Conservation (phyloP, 495 filamentous ascomycete species). For the Penicillium waksmanii region DNA sequence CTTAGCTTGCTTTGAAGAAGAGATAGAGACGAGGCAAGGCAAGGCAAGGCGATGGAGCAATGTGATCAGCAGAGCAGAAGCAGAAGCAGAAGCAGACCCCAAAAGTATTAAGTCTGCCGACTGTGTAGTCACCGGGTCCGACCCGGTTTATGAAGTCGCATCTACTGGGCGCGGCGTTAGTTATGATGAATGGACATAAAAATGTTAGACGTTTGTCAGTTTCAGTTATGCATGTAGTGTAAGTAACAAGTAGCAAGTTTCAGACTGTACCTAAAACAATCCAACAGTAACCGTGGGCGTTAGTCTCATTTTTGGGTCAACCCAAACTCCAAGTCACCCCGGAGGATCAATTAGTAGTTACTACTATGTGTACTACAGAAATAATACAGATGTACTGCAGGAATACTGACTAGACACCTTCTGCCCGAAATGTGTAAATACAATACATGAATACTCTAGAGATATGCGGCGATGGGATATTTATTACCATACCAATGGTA, state of each 20-base stretch:
- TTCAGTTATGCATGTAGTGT: neutral
- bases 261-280: too few species aligned
- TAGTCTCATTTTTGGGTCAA: constrained; percentile 1
- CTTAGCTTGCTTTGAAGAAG: constrained; percentile 28
- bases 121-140: constrained; percentile 21
- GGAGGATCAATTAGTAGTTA: too few species aligned
- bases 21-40: neutral
- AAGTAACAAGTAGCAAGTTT: neutral
- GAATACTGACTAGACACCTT: too few species aligned
- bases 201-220: constrained; percentile 2
- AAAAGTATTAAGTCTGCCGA: constrained; percentile 1
- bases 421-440: too few species aligned
- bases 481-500: too few species aligned
- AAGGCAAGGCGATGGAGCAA: constrained; percentile 3
- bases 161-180: constrained; percentile 35
- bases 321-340: neutral
- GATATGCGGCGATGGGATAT: too few species aligned
- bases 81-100: constrained; percentile 10
- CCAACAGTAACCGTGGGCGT: too few species aligned
- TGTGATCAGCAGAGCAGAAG: constrained; percentile 20
- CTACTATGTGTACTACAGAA: too few species aligned
- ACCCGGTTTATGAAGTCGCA: constrained; percentile 38
- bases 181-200: constrained; percentile 46
- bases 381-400: too few species aligned
- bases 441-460: too few species aligned